These are phyloP conservation scores for Rhizopus sp. DNA, from an alignment of 371 early-diverging fungal species.

Conservation along the genomic window DNA sequence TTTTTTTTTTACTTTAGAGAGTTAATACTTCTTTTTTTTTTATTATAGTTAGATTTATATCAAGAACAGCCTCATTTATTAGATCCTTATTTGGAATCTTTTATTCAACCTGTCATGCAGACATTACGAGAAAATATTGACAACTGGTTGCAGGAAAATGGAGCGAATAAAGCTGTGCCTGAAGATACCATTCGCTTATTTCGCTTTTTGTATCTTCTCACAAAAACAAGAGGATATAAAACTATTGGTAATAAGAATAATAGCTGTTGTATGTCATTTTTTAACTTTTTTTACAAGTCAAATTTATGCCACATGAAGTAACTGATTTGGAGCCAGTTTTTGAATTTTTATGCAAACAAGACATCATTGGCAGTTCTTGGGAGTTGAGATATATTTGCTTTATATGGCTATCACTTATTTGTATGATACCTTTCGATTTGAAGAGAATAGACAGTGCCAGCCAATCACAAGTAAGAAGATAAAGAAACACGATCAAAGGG, in stretches of 20 bases:
- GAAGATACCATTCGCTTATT: conserved; percentile 43
- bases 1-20: not conserved
- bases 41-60: conserved; percentile 66
- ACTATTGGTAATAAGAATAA: conserved; percentile 58
- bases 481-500: not conserved
- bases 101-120: conserved; percentile 68
- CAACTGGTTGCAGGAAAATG: conserved; percentile 3
- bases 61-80: conserved; percentile 90
- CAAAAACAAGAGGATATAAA: conserved; percentile 92
- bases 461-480: conserved; percentile 10
- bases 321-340: conserved; percentile 86
- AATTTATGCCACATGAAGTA: conserved; percentile 90
- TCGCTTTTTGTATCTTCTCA: conserved; percentile 64
- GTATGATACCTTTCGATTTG: conserved; percentile 94
- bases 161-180: not conserved
- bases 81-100: conserved; percentile 79
- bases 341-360: conserved; percentile 48
- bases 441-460: conserved; percentile 75
- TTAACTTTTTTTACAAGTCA: conserved; percentile 50
- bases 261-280: not conserved
- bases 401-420: conserved; percentile 86
- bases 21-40: conserved; percentile 1
- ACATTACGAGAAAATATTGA: conserved; percentile 56
- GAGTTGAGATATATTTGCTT: conserved; percentile 76
- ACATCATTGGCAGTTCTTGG: conserved; percentile 55